phyloP scores from a whole-genome alignment of 1,284 basidiomycete genomes.

The Takashimella koratensis region DNA sequence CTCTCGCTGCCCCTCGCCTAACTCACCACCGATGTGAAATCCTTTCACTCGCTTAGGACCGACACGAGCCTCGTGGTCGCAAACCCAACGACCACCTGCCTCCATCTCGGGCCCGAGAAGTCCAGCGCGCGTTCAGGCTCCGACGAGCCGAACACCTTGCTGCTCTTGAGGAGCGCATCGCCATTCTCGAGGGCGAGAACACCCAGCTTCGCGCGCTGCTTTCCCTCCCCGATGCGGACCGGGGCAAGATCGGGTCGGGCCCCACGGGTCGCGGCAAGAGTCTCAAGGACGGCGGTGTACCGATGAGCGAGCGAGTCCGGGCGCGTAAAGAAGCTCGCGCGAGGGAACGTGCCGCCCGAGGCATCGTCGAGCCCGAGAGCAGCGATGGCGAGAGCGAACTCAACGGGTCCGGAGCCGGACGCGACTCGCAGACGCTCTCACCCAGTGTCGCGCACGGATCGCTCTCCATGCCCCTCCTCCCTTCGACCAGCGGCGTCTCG shows the following conservation, averaged over 20 bases:
- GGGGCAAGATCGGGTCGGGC: conserved; percentile 46
- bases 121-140: conserved; percentile 87
- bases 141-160: conserved; percentile 82
- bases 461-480: neutral
- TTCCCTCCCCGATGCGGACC: conserved; percentile 61
- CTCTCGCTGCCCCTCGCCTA: conserved; percentile 2
- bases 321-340: conserved; percentile 46
- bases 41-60: no score
- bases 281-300: conserved; percentile 48
- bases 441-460: conserved; percentile 16
- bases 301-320: conserved; percentile 48
- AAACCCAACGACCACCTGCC: conserved; percentile 89
- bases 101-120: conserved; percentile 84
- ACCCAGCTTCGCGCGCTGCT: conserved; percentile 68
- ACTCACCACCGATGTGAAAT: no score
- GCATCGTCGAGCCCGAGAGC: conserved; percentile 23
- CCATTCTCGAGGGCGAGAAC: conserved; percentile 82
- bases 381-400: conserved; percentile 8
- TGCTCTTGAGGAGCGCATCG: conserved; percentile 74
- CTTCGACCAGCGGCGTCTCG: neutral
- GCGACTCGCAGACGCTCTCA: conserved; percentile 22
- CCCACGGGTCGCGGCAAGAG: conserved; percentile 50
- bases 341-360: conserved; percentile 33
- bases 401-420: no score
- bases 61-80: conserved; percentile 61